Base-by-base conservation (phyloP, 108 stramenopile species). In the Fragilaria crotonensis region DNA sequence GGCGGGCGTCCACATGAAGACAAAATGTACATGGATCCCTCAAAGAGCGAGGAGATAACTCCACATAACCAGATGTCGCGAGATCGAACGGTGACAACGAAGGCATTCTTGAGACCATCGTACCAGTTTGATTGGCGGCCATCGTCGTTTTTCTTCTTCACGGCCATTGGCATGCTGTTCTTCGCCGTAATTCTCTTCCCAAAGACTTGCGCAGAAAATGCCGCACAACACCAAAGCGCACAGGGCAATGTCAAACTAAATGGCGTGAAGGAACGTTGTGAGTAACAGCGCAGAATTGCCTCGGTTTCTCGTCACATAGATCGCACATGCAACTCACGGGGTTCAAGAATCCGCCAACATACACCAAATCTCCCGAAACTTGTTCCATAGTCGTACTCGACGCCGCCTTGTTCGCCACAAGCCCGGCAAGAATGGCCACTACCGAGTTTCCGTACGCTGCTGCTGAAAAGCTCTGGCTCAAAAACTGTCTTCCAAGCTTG, bases 1-100 rank as follows among this genome's bases (percentile, higher is more conserved):
- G 0, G 90, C 79, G 3, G 98, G 98, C 1, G 96, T 96, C 98
- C 98, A 98, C 91, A 93, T 81, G 66, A 97, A 96, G 26, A 98
- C 95, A 67, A 96, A 56, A 94, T 85, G 74, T 95, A 95, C 79
- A 77, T 76, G 48, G 63, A 65, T 45, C 93, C 96, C 67, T 98
- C 98, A 72, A 97, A 99, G 18, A 96, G 62, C 26, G 83, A 81
- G 17, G 87, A 90, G 30, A 95, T 90, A 23, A 87, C 66, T 9
- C 89, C 89, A 63, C 83, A 85, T 32, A 94, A 74, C 32, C 91
- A 45, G 32, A 98, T 78, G 4, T 91, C 79, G 5, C 73, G 66
- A 52, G 78, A 88, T 5, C 68, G 60, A 25, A 80, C 54, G 19
- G 94, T 79, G 0, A 78, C 62, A 0, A 47, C 29, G 45, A 79